Evolutionary conservation across 2,329 filamentous ascomycete species (phyloP), one percentile per base, ranked within the genome.

Genomic region (Dactylellina sp.): DNA sequence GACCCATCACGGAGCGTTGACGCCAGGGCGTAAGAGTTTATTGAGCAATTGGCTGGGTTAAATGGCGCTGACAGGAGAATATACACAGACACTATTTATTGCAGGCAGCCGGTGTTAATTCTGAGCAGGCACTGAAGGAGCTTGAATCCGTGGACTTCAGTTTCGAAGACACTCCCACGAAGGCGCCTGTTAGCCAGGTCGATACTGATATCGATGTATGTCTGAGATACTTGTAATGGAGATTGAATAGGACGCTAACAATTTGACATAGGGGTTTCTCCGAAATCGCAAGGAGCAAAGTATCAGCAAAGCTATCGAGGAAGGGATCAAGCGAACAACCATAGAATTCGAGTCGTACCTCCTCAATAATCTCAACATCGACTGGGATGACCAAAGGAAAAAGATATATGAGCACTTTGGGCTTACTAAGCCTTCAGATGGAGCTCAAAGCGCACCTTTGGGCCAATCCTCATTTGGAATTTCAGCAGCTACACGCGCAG

Each of bases 351-450:
- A 99, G 80, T 87, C 88, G 74, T 98, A 97, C 80, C 85, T 99
- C 64, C 93, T 98, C 80, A 93, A 97, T 78, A 96, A 96, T 79
- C 89, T 98, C 55, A 92, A 93, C 28, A 89, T 96, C 84, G 93
- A 98, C 81, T 98, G 95, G 93, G 93, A 97, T 78, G 89, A 91
- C 14, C 94, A 98, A 83, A 89, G 94, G 75, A 92, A 91, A 81
- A 89, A 89, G 77, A 97, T 99, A 76, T 98, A 97, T 82, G 89
- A 97, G 79, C 95, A 99, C 81, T 98, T 99, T 81, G 95, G 95
- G 12, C 90, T 99, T 14, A 85, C 83, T 6, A 81, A 70, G 35
- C 71, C 40, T 52, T 77, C 52, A 32, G 76, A 52, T 59, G 71
- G 66, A 52, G 16, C 55, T 64, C 39, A 76, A 65, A 52, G 60